A percentile compares a stretch with the other conserved stretches of the same genome.
Evolutionary conservation across 2,329 filamentous ascomycete species (phyloP).

Genomic region (Sporothrix variecibatus): DNA sequence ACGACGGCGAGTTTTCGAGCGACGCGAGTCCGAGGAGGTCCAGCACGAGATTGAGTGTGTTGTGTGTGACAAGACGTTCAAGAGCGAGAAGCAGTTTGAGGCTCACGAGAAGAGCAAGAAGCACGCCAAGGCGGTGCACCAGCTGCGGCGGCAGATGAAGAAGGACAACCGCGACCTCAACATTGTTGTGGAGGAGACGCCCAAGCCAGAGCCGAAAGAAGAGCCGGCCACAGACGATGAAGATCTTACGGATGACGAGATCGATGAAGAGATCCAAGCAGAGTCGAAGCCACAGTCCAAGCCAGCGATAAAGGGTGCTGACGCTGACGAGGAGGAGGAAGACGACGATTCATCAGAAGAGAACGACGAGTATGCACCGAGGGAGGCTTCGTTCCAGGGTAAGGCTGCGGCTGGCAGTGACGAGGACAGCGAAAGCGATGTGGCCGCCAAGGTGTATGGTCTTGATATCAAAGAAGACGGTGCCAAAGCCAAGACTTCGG

Average conservation of each 20-base stretch:
- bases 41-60: slow-evolving; percentile 69
- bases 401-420: background rate
- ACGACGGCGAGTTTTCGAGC: slow-evolving; percentile 56
- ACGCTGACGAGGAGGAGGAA: background rate
- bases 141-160: slow-evolving; percentile 79
- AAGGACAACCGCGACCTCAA: slow-evolving; percentile 70
- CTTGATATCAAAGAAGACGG: slow-evolving; percentile 64
- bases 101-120: slow-evolving; percentile 97
- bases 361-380: slow-evolving; percentile 51
- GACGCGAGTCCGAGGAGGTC: slow-evolving; percentile 54
- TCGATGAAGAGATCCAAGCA: background rate
- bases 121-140: slow-evolving; percentile 81
- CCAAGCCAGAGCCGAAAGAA: background rate
- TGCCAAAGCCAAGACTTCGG: slow-evolving; percentile 41
- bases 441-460: slow-evolving; percentile 77
- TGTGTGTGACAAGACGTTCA: slow-evolving; percentile 76
- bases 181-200: slow-evolving; percentile 37
- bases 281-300: slow-evolving; percentile 22
- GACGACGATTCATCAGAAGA: slow-evolving; percentile 31
- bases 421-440: slow-evolving; percentile 38
- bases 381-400: slow-evolving; percentile 42
- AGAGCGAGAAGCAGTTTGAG: slow-evolving; percentile 89
- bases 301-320: background rate
- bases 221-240: slow-evolving; percentile 13
- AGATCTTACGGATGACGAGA: background rate